Base-by-base conservation (phyloP, 768 basidiomycete genomes). In the Leccinellum albellum region DNA sequence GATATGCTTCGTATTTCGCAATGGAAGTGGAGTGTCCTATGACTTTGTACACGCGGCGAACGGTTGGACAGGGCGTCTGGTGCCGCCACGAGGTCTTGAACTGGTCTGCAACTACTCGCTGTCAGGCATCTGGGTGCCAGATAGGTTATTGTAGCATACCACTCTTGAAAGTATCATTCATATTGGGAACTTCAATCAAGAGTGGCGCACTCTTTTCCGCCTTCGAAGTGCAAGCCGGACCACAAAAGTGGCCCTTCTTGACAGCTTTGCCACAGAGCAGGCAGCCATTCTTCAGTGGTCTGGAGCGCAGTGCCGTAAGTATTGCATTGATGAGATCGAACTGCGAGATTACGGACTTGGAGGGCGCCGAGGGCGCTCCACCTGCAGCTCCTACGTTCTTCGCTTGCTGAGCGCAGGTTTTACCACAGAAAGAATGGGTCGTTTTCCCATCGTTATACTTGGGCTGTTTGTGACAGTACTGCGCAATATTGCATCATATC, bases 11-110 rank as follows among this genome's bases (percentile, higher is more conserved):
- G 62, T 87, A 89, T 51, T 75, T 75, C 1, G 79, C 76, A 47
- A 85, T 70, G 17, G 79, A 80, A 7, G 76, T 69, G 28, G 78
- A 73, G 4, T 82, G 73, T 10, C 76, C 69, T 8, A 86, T 67
- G 61, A 88, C 81, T 74, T 88, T 89, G 75, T 87, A 88, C 50
- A 88, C 74, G 53, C 75, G 77, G 53, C 77, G 74, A 2, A 89
- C 86, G 28, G 77, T 71, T 8, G 87, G 87, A 57, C 85, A 84
- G 15, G 70, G 42, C 17, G 79, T 80, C 21, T 78, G 72, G 63
- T 88, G 87, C 58, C 86, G 77, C 87, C 87, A 89, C 21, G 86
- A 85, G 53, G 80, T 61, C 63, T 82, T 85, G 74, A 88, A 88
- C 62, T 88, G 87, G 62, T 84, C 83, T 23, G 78, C 73, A 29